Evolutionary conservation across 176 grass and related monocot genomes (phyloP).

Genomic region (Secale cereale): DNA sequence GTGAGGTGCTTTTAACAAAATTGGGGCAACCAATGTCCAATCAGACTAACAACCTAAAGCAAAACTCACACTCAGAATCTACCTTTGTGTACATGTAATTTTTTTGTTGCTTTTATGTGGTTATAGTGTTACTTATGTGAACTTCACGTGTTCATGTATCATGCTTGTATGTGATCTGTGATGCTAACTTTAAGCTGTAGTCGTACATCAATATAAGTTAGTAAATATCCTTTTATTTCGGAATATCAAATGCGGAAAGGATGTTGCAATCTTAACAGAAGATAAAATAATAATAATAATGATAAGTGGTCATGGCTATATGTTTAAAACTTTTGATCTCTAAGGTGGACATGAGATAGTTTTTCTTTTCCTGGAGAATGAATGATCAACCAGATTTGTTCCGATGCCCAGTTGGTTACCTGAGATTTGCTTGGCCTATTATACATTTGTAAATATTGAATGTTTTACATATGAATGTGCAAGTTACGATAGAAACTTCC

Average conservation of each 20-base stretch:
- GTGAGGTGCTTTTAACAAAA: background rate
- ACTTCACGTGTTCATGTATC: background rate
- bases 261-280: background rate
- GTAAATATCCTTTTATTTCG: background rate
- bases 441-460: background rate
- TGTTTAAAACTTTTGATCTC: background rate
- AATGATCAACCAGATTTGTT: conserved; percentile 1
- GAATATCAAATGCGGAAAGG: background rate
- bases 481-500: background rate
- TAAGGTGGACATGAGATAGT: background rate
- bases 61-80: background rate
- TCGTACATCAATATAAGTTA: background rate
- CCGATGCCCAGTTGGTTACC: background rate
- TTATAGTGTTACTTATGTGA: background rate
- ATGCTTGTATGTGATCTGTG: background rate
- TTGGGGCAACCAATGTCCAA: background rate
- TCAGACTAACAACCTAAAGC: background rate
- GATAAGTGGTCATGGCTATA: background rate
- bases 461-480: background rate
- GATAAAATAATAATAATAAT: background rate
- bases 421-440: background rate
- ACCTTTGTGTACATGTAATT: background rate
- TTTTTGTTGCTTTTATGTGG: background rate
- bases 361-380: background rate
- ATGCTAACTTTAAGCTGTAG: background rate